Percentiles rank a stretch among this genome's conserved stretches.
Evolutionary conservation across 768 basidiomycete genomes (phyloP).

Genomic region (Mycena polygramma): DNA sequence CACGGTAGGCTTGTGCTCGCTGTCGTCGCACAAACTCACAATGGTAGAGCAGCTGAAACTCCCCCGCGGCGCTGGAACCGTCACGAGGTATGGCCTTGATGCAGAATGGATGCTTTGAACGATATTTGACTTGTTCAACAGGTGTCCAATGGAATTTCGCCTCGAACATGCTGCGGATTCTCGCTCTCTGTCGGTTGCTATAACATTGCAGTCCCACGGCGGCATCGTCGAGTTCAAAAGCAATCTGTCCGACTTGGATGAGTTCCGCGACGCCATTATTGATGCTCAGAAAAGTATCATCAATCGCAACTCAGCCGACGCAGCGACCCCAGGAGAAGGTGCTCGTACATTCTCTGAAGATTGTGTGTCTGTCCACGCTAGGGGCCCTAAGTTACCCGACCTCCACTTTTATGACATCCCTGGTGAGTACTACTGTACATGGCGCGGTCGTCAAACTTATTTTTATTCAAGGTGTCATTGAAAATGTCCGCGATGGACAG

Average conservation of each 20-base stretch:
- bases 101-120: too few relatives aligned
- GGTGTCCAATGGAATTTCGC: too few relatives aligned
- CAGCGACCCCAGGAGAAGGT: background rate
- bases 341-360: slow-evolving; percentile 29
- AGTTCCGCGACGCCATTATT: slow-evolving; percentile 14
- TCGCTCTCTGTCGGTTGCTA: slow-evolving; percentile 18
- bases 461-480: slow-evolving; percentile 18
- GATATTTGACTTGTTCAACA: too few relatives aligned
- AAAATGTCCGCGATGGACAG: slow-evolving; percentile 18
- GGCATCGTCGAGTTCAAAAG: background rate
- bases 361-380: slow-evolving; percentile 26
- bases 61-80: too few relatives aligned
- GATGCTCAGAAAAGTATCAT: slow-evolving; percentile 18
- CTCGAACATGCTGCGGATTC: slow-evolving; percentile 15
- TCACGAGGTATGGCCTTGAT: too few relatives aligned
- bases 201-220: slow-evolving; percentile 15
- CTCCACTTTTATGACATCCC: slow-evolving; percentile 31
- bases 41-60: too few relatives aligned
- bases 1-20: too few relatives aligned
- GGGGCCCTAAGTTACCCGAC: slow-evolving; percentile 28
- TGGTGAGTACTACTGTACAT: background rate
- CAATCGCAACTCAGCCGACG: background rate
- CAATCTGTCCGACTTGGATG: slow-evolving; percentile 24
- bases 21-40: too few relatives aligned
- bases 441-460: background rate